These are phyloP conservation scores for Diaporthe eres DNA, from an alignment of 2,329 filamentous ascomycete species.

Conservation along the genomic window DNA sequence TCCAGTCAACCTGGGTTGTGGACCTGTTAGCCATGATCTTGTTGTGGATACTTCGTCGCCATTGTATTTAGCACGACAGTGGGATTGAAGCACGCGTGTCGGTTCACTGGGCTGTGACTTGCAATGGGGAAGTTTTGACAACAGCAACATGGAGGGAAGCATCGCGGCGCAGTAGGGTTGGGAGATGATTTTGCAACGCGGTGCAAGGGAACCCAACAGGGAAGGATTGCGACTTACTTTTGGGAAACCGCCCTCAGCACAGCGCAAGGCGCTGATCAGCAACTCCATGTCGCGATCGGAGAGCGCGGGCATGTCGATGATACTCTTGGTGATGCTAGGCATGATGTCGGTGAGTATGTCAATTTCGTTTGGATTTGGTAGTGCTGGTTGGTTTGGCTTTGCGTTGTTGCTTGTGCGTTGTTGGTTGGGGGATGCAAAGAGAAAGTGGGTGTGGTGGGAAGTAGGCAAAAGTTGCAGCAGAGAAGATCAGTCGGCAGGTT, in stretches of 20 bases:
- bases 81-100: too few species aligned
- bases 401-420: neutral
- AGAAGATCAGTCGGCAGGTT: neutral
- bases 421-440: neutral
- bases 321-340: neutral
- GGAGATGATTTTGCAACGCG: neutral
- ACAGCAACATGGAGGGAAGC: neutral
- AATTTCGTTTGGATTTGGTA: neutral
- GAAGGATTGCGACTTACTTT: neutral
- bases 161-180: neutral
- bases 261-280: neutral
- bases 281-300: constrained; percentile 24
- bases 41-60: too few species aligned
- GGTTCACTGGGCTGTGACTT: too few species aligned
- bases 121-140: neutral
- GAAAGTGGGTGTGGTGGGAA: neutral
- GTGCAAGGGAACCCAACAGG: too few species aligned
- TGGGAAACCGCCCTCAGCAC: neutral
- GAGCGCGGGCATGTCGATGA: neutral
- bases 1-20: neutral
- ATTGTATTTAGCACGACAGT: too few species aligned
- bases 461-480: neutral
- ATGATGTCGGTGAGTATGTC: neutral
- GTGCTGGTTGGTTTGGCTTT: neutral
- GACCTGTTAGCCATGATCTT: neutral